These are phyloP conservation scores for Aspergillus uvarum DNA, from an alignment of 2,329 filamentous ascomycete species.

Conservation along the genomic window DNA sequence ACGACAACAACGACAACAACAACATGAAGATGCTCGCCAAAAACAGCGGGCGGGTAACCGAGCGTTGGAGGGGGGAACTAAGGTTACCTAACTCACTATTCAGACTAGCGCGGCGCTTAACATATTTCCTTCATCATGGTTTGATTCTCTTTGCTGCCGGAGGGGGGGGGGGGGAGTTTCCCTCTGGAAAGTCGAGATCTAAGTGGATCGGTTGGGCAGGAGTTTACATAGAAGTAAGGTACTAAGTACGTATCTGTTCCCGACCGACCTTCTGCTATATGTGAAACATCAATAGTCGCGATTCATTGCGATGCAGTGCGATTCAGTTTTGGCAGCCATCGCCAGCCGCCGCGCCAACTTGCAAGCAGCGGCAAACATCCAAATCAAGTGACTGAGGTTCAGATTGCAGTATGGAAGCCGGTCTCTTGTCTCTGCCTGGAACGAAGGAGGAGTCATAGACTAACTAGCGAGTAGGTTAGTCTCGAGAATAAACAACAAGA, in stretches of 20 bases:
- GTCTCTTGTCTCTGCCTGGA: not conserved
- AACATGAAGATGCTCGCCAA: not conserved
- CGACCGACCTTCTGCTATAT: not conserved
- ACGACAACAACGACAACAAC: not conserved
- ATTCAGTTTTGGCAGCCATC: not conserved
- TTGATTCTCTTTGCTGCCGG: no score
- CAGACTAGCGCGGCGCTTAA: conserved; percentile 7
- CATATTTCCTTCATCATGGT: not conserved
- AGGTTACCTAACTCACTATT: not conserved
- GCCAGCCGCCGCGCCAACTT: not conserved
- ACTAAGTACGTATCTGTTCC: no score
- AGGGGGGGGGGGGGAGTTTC: no score
- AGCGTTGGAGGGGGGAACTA: not conserved
- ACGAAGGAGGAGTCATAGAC: not conserved
- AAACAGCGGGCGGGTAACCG: conserved; percentile 3
- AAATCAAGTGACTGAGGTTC: no score
- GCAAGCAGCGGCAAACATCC: not conserved
- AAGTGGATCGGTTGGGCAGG: conserved; percentile 6
- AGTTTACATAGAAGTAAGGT: no score
- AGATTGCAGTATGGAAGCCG: no score
- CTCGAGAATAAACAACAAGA: not conserved
- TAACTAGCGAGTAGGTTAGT: not conserved
- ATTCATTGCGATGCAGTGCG: not conserved
- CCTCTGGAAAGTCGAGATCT: not conserved
- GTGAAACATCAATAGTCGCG: conserved; percentile 6